A percentile compares a stretch with the other conserved stretches of the same genome.
Conservation (phyloP, 1,139 yeast genomes). For the Tardiomyces depauwii region DNA sequence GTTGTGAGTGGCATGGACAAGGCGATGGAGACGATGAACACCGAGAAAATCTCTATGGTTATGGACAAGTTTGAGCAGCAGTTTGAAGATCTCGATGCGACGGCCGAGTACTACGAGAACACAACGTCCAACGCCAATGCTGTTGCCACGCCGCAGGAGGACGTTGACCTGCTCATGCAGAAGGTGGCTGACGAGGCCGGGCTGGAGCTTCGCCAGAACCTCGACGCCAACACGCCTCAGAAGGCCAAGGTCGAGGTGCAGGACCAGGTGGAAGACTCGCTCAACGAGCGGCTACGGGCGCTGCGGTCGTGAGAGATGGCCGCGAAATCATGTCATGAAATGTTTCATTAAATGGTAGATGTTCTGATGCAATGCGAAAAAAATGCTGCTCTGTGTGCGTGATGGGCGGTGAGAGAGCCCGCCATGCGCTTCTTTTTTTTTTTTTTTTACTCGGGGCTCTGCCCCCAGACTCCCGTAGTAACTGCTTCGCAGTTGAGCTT, state of each 20-base stretch:
- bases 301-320: slow-evolving; percentile 33
- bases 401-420: too few relatives aligned
- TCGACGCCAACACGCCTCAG: slow-evolving; percentile 33
- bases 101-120: slow-evolving; percentile 84
- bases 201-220: slow-evolving; percentile 75
- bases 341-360: neutral
- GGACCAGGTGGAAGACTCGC: slow-evolving; percentile 71
- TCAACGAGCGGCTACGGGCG: slow-evolving; percentile 83
- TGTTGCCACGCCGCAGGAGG: slow-evolving; percentile 85
- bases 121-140: slow-evolving; percentile 88
- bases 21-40: slow-evolving; percentile 91
- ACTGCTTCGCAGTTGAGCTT: too few relatives aligned
- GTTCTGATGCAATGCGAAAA: neutral
- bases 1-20: slow-evolving; percentile 95
- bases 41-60: slow-evolving; percentile 77
- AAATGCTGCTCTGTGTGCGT: too few relatives aligned
- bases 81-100: slow-evolving; percentile 91
- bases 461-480: too few relatives aligned
- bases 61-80: slow-evolving; percentile 97
- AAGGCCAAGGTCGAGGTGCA: slow-evolving; percentile 34
- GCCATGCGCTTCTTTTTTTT: too few relatives aligned
- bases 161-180: slow-evolving; percentile 82
- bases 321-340: too few relatives aligned
- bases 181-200: slow-evolving; percentile 99
- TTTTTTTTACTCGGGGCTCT: too few relatives aligned